A percentile compares a stretch with the other conserved stretches of the same genome.
Evolutionary conservation across 2,329 filamentous ascomycete species (phyloP).

Genomic region (Elsinoe necatrix): DNA sequence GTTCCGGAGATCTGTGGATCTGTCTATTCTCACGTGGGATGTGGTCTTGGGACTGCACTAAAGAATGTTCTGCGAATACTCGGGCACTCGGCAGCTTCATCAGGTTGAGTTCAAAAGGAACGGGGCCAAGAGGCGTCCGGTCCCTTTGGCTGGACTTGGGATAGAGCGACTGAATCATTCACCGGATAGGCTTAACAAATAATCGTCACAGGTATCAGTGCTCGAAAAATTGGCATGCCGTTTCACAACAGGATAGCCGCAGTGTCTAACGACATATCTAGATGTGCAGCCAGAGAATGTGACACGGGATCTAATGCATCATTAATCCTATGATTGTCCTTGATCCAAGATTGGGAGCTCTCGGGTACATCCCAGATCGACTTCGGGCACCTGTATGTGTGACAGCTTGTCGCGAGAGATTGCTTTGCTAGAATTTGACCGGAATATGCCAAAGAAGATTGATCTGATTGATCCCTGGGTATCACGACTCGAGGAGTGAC

Average conservation of each 20-base stretch:
- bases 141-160: neutral
- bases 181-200: neutral
- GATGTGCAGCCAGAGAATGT: no score
- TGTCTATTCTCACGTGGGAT: conserved; percentile 7
- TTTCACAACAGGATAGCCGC: neutral
- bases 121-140: neutral
- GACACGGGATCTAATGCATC: no score
- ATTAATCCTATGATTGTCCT: conserved; percentile 5
- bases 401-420: no score
- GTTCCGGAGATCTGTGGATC: neutral
- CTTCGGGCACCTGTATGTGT: neutral
- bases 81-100: neutral
- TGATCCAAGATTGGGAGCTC: neutral
- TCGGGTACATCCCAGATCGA: conserved; percentile 12
- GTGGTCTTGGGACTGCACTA: neutral
- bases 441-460: neutral
- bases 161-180: neutral
- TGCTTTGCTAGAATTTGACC: conserved; percentile 2
- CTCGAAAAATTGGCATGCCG: no score
- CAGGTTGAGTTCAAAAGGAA: neutral
- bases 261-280: no score
- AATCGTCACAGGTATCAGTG: neutral
- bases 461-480: neutral
- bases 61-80: neutral
- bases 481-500: neutral